Evolutionary conservation across 1,139 yeast genomes (phyloP).

Genomic region (Starmera stellimalicola): DNA sequence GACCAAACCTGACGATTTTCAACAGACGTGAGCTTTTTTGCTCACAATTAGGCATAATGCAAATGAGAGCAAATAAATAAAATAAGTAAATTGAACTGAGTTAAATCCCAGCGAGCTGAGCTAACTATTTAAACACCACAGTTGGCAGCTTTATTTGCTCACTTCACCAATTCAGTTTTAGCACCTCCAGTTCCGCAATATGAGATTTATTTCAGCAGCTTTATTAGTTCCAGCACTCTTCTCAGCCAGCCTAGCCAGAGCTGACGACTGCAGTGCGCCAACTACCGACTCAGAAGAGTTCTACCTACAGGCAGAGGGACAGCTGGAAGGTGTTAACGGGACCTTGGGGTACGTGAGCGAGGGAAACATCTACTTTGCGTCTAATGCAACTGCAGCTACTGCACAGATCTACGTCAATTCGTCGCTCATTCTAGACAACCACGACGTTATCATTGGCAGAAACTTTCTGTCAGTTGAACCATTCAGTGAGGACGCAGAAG

Average conservation of each 20-base stretch:
- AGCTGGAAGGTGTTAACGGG: not conserved
- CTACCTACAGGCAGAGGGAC: not conserved
- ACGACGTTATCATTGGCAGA: slow-evolving; percentile 3
- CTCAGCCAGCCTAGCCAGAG: not conserved
- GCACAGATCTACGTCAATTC: not conserved
- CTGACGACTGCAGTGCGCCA: not conserved
- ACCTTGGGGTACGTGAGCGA: not conserved
- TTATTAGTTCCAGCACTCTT: too few relatives aligned
- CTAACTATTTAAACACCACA: too few relatives aligned
- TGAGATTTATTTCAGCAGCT: too few relatives aligned
- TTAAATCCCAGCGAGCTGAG: too few relatives aligned
- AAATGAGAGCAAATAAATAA: too few relatives aligned
- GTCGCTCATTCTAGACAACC: slow-evolving; percentile 1
- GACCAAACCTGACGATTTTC: too few relatives aligned
- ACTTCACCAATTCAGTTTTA: too few relatives aligned
- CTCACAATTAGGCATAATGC: too few relatives aligned
- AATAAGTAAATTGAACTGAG: too few relatives aligned
- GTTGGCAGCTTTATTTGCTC: too few relatives aligned
- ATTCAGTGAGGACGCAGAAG: slow-evolving; percentile 1
- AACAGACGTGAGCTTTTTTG: too few relatives aligned
- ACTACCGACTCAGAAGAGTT: not conserved
- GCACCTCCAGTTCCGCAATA: too few relatives aligned
- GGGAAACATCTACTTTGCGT: not conserved
- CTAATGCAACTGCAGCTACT: not conserved
- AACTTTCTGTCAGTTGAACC: slow-evolving; percentile 2